Conservation (phyloP, 108 stramenopile genomes). For the Parmales sp. region DNA sequence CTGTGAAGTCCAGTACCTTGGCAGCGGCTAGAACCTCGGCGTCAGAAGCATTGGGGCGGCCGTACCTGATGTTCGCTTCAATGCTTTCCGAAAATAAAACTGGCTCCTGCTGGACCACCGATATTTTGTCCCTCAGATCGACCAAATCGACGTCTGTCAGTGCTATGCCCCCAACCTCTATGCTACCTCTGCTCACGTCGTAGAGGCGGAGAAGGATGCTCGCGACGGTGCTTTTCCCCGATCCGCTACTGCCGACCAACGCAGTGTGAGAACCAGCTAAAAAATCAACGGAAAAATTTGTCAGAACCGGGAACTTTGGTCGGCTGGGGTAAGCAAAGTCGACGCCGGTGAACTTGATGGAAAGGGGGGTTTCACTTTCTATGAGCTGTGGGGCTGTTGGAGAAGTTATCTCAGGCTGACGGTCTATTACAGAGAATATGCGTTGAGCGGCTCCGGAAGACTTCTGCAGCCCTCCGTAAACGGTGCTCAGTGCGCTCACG, state of each 20-base stretch:
- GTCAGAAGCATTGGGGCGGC: slow-evolving; percentile 43
- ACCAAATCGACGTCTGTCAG: slow-evolving; percentile 48
- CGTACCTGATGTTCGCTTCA: slow-evolving; percentile 74
- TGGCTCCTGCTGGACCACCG: slow-evolving; percentile 85
- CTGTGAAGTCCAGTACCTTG: slow-evolving; percentile 60
- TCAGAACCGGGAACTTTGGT: slow-evolving; percentile 52
- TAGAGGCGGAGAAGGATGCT: slow-evolving; percentile 70
- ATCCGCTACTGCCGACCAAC: slow-evolving; percentile 74
- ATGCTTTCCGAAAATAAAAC: slow-evolving; percentile 78
- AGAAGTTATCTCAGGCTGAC: slow-evolving; percentile 35
- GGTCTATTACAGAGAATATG: slow-evolving; percentile 54
- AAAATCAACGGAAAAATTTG: slow-evolving; percentile 48
- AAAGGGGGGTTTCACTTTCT: neutral
- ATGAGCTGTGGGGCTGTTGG: neutral
- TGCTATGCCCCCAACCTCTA: slow-evolving; percentile 60
- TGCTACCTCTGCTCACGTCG: slow-evolving; percentile 43
- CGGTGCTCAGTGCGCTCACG: slow-evolving; percentile 46
- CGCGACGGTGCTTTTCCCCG: slow-evolving; percentile 71
- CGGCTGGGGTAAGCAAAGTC: slow-evolving; percentile 78
- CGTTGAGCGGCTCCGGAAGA: slow-evolving; percentile 47
- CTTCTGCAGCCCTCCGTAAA: slow-evolving; percentile 61
- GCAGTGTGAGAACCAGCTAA: slow-evolving; percentile 66
- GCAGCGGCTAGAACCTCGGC: slow-evolving; percentile 62
- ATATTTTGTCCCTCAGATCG: slow-evolving; percentile 55
- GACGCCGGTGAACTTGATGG: slow-evolving; percentile 46